Evolutionary conservation across 2,329 filamentous ascomycete species (phyloP).

Genomic region (Colletotrichum sp.): DNA sequence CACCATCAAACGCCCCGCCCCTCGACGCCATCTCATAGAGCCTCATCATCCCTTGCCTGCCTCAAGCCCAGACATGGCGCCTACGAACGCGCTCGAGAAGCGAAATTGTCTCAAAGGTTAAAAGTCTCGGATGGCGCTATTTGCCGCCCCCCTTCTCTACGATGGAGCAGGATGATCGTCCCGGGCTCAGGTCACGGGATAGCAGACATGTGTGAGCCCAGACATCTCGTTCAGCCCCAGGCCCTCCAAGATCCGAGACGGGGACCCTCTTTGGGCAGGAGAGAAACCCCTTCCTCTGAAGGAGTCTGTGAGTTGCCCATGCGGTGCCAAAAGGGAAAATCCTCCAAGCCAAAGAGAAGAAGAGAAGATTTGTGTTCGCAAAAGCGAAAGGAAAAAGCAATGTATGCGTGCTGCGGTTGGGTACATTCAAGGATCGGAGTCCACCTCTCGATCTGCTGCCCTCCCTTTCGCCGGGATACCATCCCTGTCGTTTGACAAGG

Average conservation of each 20-base stretch:
- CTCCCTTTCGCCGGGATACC: not conserved
- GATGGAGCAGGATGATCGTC: not conserved
- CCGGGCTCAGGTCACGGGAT: not conserved
- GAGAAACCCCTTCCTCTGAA: not conserved
- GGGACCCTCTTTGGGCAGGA: not conserved
- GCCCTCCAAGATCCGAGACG: not conserved
- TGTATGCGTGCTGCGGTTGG: not conserved
- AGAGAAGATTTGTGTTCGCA: not conserved
- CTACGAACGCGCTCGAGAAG: not conserved
- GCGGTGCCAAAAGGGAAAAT: not conserved
- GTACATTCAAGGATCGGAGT: not conserved
- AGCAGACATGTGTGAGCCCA: not conserved
- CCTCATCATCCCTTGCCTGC: conserved; percentile 11
- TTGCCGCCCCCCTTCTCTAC: not conserved
- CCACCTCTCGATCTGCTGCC: not conserved
- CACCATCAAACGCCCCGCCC: not conserved
- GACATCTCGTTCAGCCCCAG: not conserved
- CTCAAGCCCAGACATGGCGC: not conserved
- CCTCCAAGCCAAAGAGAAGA: not conserved
- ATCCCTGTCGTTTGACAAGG: conserved; percentile 1
- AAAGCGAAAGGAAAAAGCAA: not conserved
- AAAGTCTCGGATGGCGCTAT: not conserved
- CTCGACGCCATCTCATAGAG: not conserved
- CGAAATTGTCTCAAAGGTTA: not conserved
- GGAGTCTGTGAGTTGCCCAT: not conserved